phyloP scores from a whole-genome alignment of 176 grass and related monocot genomes.

The bread wheat (Triticum aestivum) region IWGSC_CS_RefSeq_v2.1 NC_057800.1:549932325-549932824 shows the following conservation, averaged over 20 bases:
- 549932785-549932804: background rate
- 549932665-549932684: background rate
- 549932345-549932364: slow-evolving; percentile 3
- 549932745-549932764: background rate
- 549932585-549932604: background rate
- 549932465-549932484: slow-evolving; percentile 9
- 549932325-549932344: background rate
- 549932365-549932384: background rate
- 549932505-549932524: background rate
- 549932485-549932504: slow-evolving; percentile 7
- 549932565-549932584: background rate
- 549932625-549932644: background rate
- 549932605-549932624: background rate
- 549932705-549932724: background rate
- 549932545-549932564: background rate
- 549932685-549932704: background rate
- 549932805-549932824: background rate
- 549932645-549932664: background rate
- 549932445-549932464: background rate
- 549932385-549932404: background rate
- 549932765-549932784: background rate
- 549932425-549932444: slow-evolving; percentile 4
- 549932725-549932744: background rate
- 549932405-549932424: background rate
- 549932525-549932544: background rate